Evolutionary conservation across 495 filamentous ascomycete genomes (phyloP), one percentile per base, ranked within the genome.

Genomic region (Aspergillus avenaceus): DNA sequence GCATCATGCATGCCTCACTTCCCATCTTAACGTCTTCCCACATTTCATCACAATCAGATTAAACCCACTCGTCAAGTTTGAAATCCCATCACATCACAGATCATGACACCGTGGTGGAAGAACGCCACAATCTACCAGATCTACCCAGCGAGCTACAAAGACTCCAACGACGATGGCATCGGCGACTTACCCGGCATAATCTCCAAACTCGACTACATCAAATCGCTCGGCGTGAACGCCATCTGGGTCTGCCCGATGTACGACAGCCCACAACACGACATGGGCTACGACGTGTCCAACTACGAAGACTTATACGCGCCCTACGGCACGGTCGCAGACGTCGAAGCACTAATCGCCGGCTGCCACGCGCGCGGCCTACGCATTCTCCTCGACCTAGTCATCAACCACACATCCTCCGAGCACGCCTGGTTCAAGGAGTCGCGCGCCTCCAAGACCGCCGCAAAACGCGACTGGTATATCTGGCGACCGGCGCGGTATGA

Each of bases 391-490:
- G 79, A 82, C 41, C 62, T 84, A 5, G 80, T 84, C 1, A 71
- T 83, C 24, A 84, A 83, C 51, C 81, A 84, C 50, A 84, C 81
- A 11, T 77, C 71, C 1, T 65, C 82, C 50, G 61, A 81, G 59
- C 80, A 84, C 53, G 60, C 60, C 7, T 84, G 80, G 80, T 84
- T 84, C 65, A 56, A 66, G 19, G 73, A 26, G 71, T 79, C 34
- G 78, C 78, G 2, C 65, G 71, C 6, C 66, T 64, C 2, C 76
- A 71, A 41, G 69, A 50, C 53, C 23, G 70, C 61, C 44, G 55
- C 76, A 8, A 82, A 83, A 41, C 74, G 80, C 8, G 72, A 78
- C 51, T 84, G 80, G 80, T 84, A 84, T 47, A 77, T 83, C 59
- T 84, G 80, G 80, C 71, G 74, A 45, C 68, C 71, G 5, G 61